Conservation (phyloP, 495 filamentous ascomycete genomes). For the Tuber calosporum region DNA sequence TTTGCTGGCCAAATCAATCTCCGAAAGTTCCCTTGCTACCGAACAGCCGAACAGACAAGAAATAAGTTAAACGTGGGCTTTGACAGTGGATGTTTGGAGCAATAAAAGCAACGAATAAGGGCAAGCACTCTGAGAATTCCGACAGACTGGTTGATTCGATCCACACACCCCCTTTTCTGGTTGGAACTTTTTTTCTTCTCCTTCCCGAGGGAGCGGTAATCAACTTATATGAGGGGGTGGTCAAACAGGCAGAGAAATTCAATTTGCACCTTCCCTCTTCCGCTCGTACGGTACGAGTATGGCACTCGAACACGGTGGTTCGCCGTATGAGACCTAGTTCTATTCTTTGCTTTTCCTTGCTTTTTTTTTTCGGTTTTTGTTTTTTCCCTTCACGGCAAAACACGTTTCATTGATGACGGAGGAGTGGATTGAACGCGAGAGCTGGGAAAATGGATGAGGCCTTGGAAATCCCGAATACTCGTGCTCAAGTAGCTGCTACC, state of each 20-base stretch:
- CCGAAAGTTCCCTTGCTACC: not conserved
- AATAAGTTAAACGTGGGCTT: constrained; percentile 1
- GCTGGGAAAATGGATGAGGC: not conserved
- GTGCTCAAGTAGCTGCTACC: not conserved
- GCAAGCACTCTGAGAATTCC: not conserved
- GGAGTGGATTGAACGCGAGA: constrained; percentile 10
- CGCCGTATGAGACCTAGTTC: not conserved
- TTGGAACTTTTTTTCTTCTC: not conserved
- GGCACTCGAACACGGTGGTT: not conserved
- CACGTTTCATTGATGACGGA: constrained; percentile 4
- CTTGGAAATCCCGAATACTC: not conserved
- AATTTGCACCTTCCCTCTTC: not conserved
- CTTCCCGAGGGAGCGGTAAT: constrained; percentile 1
- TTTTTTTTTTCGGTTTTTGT: constrained; percentile 6
- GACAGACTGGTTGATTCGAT: not conserved
- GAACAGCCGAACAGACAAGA: not conserved
- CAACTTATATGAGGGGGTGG: constrained; percentile 1
- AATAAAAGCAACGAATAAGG: constrained; percentile 2
- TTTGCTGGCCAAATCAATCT: not conserved
- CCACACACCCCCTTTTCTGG: not conserved
- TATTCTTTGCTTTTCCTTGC: constrained; percentile 8
- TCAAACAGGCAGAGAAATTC: not conserved
- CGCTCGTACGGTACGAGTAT: too few species aligned
- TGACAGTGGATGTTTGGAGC: not conserved
- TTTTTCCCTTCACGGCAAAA: not conserved